phyloP scores from a whole-genome alignment of 495 filamentous ascomycete species.

The Aspergillus avenaceus region DNA sequence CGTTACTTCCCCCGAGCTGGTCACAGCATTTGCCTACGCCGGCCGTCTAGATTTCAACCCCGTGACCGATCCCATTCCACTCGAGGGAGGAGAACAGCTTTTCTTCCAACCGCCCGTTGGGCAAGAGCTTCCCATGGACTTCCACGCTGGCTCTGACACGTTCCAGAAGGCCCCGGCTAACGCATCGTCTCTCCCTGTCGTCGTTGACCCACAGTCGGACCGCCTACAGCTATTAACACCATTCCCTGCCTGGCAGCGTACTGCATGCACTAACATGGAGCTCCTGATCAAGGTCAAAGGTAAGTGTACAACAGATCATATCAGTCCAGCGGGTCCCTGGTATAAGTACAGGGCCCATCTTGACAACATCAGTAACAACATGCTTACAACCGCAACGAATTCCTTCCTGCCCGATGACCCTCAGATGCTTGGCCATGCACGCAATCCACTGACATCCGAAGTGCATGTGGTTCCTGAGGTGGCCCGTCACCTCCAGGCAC shows the following conservation, averaged over 20 bases:
- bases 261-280: no score
- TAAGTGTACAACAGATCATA: slow-evolving; percentile 99
- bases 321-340: slow-evolving; percentile 97
- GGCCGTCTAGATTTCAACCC: slow-evolving; percentile 56
- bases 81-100: slow-evolving; percentile 98
- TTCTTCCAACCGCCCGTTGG: slow-evolving; percentile 74
- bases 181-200: slow-evolving; percentile 65
- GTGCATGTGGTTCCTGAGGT: slow-evolving; percentile 86
- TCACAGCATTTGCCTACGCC: slow-evolving; percentile 11
- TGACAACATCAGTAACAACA: slow-evolving; percentile 99
- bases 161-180: slow-evolving; percentile 93
- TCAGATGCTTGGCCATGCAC: slow-evolving; percentile 96
- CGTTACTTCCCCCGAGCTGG: slow-evolving; percentile 11
- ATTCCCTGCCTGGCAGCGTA: no score
- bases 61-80: slow-evolving; percentile 87
- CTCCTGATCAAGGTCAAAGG: slow-evolving; percentile 96
- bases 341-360: slow-evolving; percentile 99
- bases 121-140: slow-evolving; percentile 79
- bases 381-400: slow-evolving; percentile 99
- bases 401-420: no score
- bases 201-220: slow-evolving; percentile 84
- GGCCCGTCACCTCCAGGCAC: slow-evolving; percentile 97
- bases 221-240: slow-evolving; percentile 88
- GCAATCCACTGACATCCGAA: slow-evolving; percentile 70
- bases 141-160: slow-evolving; percentile 89